Evolutionary conservation across 2,329 filamentous ascomycete species (phyloP).

Genomic region (Aureobasidium namibiae): DNA sequence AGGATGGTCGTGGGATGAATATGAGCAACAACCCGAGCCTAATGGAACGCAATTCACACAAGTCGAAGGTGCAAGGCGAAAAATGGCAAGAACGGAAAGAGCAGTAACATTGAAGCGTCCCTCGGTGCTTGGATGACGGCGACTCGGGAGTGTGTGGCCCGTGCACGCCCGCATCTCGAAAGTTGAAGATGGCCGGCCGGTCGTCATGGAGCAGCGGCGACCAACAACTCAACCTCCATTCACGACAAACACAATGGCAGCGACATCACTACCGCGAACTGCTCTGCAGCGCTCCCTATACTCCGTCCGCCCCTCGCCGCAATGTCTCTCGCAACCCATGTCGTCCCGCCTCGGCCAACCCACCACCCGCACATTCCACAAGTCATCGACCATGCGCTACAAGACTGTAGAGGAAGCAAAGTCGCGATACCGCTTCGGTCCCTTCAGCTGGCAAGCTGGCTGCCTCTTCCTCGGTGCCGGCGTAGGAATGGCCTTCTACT

Average conservation of each 20-base stretch:
- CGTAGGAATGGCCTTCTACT: slow-evolving; percentile 74
- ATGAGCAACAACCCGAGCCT: too few species aligned
- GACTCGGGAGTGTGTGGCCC: background rate
- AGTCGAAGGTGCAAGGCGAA: background rate
- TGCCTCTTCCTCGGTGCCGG: slow-evolving; percentile 76
- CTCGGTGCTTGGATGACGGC: too few species aligned
- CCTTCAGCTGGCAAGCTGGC: slow-evolving; percentile 90
- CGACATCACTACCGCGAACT: slow-evolving; percentile 4
- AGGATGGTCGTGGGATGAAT: background rate
- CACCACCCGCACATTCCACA: slow-evolving; percentile 20
- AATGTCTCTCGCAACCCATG: slow-evolving; percentile 3
- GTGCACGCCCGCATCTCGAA: background rate
- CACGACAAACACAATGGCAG: slow-evolving; percentile 1
- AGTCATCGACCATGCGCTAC: slow-evolving; percentile 19
- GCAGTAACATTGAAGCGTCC: too few species aligned
- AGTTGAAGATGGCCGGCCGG: background rate
- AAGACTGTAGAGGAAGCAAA: slow-evolving; percentile 40
- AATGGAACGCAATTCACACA: background rate
- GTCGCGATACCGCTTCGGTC: slow-evolving; percentile 41
- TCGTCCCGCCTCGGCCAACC: background rate
- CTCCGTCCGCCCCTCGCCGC: background rate
- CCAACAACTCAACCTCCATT: too few species aligned
- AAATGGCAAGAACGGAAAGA: too few species aligned
- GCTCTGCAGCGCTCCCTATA: background rate
- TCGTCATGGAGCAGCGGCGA: background rate